phyloP scores from a whole-genome alignment of 495 filamentous ascomycete species.

The Thermochaetoides thermophila region DNA sequence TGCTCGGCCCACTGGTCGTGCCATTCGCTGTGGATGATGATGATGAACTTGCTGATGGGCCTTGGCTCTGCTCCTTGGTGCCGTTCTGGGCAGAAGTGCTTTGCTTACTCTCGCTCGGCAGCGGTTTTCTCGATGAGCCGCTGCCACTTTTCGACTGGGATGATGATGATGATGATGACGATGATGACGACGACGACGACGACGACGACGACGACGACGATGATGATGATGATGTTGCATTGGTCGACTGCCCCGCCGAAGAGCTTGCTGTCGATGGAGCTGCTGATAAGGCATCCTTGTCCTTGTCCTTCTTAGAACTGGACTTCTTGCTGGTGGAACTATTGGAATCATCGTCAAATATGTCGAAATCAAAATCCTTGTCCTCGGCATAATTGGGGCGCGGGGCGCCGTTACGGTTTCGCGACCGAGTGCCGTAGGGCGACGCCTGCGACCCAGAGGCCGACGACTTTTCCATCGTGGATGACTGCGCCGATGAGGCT shows the following conservation, averaged over 20 bases:
- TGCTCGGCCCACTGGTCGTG: constrained; percentile 42
- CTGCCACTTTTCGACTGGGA: constrained; percentile 10
- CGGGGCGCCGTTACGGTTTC: constrained; percentile 66
- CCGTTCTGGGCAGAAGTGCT: constrained; percentile 8
- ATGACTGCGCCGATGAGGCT: constrained; percentile 1
- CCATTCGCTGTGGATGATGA: constrained; percentile 24
- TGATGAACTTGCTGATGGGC: constrained; percentile 8
- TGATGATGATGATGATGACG: constrained; percentile 5
- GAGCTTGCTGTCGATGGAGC: constrained; percentile 9
- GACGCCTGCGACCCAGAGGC: constrained; percentile 33
- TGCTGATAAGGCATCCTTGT: constrained; percentile 14
- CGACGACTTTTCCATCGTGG: constrained; percentile 27
- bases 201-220: no score
- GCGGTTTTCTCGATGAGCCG: constrained; percentile 18
- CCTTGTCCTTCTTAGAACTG: constrained; percentile 18
- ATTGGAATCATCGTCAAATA: constrained; percentile 34
- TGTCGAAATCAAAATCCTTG: constrained; percentile 78
- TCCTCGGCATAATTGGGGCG: constrained; percentile 96
- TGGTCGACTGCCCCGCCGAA: constrained; percentile 1
- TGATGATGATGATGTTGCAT: no score
- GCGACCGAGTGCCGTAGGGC: constrained; percentile 89
- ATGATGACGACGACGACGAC: no score
- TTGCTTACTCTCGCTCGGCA: constrained; percentile 20
- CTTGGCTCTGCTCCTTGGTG: constrained; percentile 14
- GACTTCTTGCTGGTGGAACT: constrained; percentile 35